Evolutionary conservation across 805 yeast species (phyloP), one percentile per base, ranked within the genome.

Genomic region (Candida chilensis): DNA sequence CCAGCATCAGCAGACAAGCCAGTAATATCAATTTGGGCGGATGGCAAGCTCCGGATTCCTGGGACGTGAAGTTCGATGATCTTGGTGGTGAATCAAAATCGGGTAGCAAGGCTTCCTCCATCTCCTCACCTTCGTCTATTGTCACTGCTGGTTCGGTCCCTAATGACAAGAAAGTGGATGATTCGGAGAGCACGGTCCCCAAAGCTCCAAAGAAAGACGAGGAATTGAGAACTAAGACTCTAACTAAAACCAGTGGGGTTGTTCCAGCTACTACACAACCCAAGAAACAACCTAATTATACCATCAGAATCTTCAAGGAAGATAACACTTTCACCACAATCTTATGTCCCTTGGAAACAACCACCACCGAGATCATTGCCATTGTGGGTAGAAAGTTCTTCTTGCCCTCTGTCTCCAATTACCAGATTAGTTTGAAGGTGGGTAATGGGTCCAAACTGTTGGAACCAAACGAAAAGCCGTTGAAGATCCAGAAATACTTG

Each of bases 271-370:
- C n/a, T n/a, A n/a, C n/a, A n/a, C n/a, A n/a, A n/a, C n/a, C n/a
- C n/a, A n/a, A n/a, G n/a, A n/a, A n/a, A n/a, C n/a, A n/a, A n/a
- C n/a, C n/a, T n/a, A 61, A 57, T 28, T 70, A 60, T 40, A 70
- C 65, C 37, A 60, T 90, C 15, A 74, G 95, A 36, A 78, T 90
- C 2, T 87, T 82, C 57, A 75, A 81, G 35, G 82, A 76, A 31
- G 94, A 84, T 34, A 88, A 86, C 42, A 81, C 87, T 8, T 84
- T 86, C 39, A 81, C 92, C 11, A 84, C 95, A 1, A 58, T 90
- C 14, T 74, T 87, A 11, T 79, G 94, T 46, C 74, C 90, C 0
- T 65, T 82, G 20, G 83, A 80, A 34, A 81, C 87, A 2, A 74
- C 90, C 0, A 83, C 86, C 0, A 67, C 74, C 5, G 94, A 86